These are phyloP conservation scores for Lentinula guzmanii DNA, from an alignment of 768 basidiomycete species.

Conservation along the genomic window DNA sequence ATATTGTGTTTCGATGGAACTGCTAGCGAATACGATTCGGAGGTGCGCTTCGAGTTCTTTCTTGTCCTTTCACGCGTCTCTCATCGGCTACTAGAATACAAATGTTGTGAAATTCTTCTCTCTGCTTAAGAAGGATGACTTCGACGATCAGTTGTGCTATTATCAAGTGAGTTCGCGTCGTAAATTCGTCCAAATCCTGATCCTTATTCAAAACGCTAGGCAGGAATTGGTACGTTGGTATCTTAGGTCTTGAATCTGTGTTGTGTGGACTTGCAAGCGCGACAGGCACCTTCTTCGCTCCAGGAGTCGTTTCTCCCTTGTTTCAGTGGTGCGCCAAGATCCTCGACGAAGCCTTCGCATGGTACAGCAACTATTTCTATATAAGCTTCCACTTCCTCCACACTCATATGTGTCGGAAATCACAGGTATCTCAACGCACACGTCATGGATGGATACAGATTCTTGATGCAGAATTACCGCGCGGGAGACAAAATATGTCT, in stretches of 20 bases:
- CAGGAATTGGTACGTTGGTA: conserved; percentile 20
- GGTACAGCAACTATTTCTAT: conserved; percentile 32
- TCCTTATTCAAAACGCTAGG: background rate
- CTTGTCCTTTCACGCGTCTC: background rate
- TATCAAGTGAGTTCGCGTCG: background rate
- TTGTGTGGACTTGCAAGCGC: background rate
- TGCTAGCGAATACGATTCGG: conserved; percentile 38
- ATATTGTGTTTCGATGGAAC: conserved; percentile 74
- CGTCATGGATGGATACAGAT: conserved; percentile 64
- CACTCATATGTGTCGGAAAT: background rate
- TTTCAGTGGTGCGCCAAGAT: conserved; percentile 54
- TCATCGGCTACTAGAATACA: conserved; percentile 16
- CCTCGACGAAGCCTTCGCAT: conserved; percentile 66
- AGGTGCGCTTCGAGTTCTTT: conserved; percentile 25
- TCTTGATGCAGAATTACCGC: conserved; percentile 75
- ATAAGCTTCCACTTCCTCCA: background rate
- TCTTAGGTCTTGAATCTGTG: conserved; percentile 29
- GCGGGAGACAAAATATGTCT: conserved; percentile 69
- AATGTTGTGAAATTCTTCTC: conserved; percentile 25
- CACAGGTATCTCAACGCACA: conserved; percentile 43
- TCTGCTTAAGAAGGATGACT: conserved; percentile 21
- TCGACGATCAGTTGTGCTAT: conserved; percentile 15
- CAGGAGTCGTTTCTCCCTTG: conserved; percentile 61
- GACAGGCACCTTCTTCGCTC: conserved; percentile 47
- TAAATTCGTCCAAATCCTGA: background rate